Evolutionary conservation across 768 basidiomycete genomes (phyloP), one percentile per base, ranked within the genome.

Genomic region (Gymnopilus dilepis): DNA sequence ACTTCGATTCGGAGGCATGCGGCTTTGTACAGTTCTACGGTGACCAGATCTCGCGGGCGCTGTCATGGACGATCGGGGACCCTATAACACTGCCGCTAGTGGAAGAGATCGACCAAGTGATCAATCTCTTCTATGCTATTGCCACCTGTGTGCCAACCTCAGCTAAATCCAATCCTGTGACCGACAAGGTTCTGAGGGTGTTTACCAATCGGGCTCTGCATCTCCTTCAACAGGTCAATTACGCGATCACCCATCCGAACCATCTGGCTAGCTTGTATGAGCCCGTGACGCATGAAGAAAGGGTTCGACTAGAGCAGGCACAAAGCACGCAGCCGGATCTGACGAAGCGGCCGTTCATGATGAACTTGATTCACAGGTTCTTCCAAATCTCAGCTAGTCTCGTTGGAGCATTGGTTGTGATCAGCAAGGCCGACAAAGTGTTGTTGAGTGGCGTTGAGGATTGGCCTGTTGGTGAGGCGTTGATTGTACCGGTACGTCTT

Each of bases 161-260:
- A 19, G 73, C 79, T 17, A 82, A 79, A 66, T 64, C 78, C 51
- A 81, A 83, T 62, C 77, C 80, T 6, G 82, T 83, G 2, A 81
- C 88, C 17, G 82, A 82, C 55, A 87, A 85, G 65, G 84, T 94
- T 6, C 80, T 95, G 42, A 80, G 82, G 0, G 85, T 85, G 17
- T 95, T 93, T 72, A 85, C 87, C 2, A 79, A 79, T 0, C 86
- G 86, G 62, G 87, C 90, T 0, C 75, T 95, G 19, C 78, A 86
- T 31, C 84, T 97, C 24, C 80, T 97, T 0, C 94, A 95, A 69
- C 91, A 95, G 65, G 76, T 97, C 63, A 95, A 95, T 73, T 95
- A 95, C 65, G 91, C 93, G 0, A 81, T 97, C 48, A 90, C 93
- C 0, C 95, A 98, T 73, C 95, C 95, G 6, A 92, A 95, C 68